These are phyloP conservation scores for Fusarium irregulare DNA, from an alignment of 2,329 filamentous ascomycete genomes.

Conservation along the genomic window DNA sequence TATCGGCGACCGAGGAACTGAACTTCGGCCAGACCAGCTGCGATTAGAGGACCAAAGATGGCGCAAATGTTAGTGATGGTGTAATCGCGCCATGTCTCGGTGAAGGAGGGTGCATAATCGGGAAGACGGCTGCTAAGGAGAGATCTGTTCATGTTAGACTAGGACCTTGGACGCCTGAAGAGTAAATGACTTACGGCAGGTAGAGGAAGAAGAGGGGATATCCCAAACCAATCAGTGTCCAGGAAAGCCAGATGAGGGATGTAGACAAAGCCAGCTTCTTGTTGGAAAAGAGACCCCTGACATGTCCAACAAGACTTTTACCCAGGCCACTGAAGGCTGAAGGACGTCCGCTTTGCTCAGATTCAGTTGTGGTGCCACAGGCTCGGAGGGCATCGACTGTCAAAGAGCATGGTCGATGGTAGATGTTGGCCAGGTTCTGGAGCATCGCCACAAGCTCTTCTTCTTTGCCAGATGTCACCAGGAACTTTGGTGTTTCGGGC, in stretches of 20 bases:
- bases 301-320: constrained; percentile 27
- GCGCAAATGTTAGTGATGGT: constrained; percentile 73
- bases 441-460: constrained; percentile 10
- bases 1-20: constrained; percentile 22
- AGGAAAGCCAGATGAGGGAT: constrained; percentile 17
- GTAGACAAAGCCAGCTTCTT: constrained; percentile 23
- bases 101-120: neutral
- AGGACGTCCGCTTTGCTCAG: constrained; percentile 42
- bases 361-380: constrained; percentile 32
- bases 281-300: constrained; percentile 10
- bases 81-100: constrained; percentile 20
- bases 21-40: constrained; percentile 73
- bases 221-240: constrained; percentile 72
- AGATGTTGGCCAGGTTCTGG: constrained; percentile 7
- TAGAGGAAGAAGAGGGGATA: constrained; percentile 84
- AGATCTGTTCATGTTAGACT: neutral
- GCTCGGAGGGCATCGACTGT: constrained; percentile 5
- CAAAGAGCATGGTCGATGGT: constrained; percentile 9
- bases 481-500: constrained; percentile 13
- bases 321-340: constrained; percentile 4
- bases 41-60: constrained; percentile 72
- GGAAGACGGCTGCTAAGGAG: constrained; percentile 8
- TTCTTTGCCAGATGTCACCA: constrained; percentile 2
- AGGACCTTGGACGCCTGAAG: accelerated
- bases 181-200: constrained; percentile 60